Evolutionary conservation across 176 grass and related monocot species (phyloP).

Genomic region (Pontederia paniculata): DNA sequence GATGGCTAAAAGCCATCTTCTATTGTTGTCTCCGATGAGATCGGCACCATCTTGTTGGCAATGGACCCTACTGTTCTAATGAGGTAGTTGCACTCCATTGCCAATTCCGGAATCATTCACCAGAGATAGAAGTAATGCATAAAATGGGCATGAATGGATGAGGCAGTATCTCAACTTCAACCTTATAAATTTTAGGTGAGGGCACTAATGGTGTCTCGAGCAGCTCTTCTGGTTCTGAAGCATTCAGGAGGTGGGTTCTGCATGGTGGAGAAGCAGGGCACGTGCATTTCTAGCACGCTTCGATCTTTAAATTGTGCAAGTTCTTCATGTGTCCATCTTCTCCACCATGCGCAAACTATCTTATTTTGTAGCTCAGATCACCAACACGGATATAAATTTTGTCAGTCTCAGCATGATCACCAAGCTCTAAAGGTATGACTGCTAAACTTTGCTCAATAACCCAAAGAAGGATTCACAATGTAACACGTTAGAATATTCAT

Average conservation of each 20-base stretch:
- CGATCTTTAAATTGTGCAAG: background rate
- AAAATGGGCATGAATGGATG: background rate
- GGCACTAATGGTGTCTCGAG: no score
- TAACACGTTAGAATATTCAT: no score
- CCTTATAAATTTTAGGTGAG: background rate
- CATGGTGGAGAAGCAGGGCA: background rate
- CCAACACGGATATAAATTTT: background rate
- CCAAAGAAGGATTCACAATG: no score
- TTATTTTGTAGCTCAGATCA: background rate
- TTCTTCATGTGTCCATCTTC: conserved; percentile 3
- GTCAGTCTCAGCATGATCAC: background rate
- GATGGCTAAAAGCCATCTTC: no score
- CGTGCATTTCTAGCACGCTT: background rate
- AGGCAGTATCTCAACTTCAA: background rate
- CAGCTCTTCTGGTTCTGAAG: background rate
- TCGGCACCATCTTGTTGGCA: no score
- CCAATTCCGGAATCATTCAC: background rate
- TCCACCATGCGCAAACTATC: conserved; percentile 7
- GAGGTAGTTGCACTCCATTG: no score
- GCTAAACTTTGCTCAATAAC: no score
- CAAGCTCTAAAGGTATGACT: no score
- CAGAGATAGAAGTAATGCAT: background rate
- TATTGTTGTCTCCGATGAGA: no score
- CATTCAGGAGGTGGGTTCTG: background rate
- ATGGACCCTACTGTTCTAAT: no score